phyloP scores from a whole-genome alignment of 225 moss, liverwort and hornwort species.

The Pseudoscleropodium purum region DNA sequence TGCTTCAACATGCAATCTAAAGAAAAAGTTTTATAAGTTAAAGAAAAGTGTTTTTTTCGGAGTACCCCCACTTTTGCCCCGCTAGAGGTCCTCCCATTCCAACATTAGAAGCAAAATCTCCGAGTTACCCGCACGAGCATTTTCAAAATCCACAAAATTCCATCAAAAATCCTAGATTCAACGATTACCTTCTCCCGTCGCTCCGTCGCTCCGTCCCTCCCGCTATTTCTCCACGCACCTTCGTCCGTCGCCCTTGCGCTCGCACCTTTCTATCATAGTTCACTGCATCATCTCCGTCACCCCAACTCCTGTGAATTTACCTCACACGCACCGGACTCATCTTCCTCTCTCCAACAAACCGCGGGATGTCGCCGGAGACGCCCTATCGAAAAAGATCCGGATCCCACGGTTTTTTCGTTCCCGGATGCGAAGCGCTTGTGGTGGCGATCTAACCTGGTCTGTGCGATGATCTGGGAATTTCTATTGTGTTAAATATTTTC shows the following conservation, averaged over 20 bases:
- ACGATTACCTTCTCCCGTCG: not conserved
- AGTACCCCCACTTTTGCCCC: not conserved
- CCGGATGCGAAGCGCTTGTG: not conserved
- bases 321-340: not conserved
- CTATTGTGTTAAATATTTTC: not conserved
- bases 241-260: not conserved
- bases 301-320: not conserved
- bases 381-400: not conserved
- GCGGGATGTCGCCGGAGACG: not conserved
- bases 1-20: not conserved
- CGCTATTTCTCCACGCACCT: not conserved
- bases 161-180: not conserved
- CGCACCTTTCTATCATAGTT: not conserved
- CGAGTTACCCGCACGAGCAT: not conserved
- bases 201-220: not conserved
- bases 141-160: not conserved
- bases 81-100: not conserved
- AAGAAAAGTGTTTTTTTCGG: not conserved
- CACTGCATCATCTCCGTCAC: not conserved
- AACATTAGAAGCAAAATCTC: not conserved
- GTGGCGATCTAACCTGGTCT: not conserved
- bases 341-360: not conserved
- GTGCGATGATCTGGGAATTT: not conserved
- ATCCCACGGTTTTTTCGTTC: constrained; percentile 5
- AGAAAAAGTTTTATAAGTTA: not conserved